Base-by-base conservation (phyloP, 805 yeast species). In the Naumovozyma castellii region DNA sequence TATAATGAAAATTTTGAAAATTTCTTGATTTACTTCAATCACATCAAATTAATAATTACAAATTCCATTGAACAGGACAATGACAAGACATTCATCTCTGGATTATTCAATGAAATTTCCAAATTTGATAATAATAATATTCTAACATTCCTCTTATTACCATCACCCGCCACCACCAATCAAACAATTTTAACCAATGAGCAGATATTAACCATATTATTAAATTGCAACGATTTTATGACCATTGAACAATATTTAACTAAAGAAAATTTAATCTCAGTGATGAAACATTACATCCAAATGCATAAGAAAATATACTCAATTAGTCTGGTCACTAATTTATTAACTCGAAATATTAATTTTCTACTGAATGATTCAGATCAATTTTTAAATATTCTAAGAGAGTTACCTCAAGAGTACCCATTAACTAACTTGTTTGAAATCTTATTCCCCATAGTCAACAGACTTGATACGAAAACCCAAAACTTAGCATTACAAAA, bases 211-310 rank as follows among this genome's bases (percentile, higher is more conserved):
- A n/a, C n/a, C 5, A 39, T 47, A 13, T 46, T 40, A 13, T 20
- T 53, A 35, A 34, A 48, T 9, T 46, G 44, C 38, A 53, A 53
- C 43, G 63, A 57, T 42, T 59, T 54, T 36, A 34, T 41, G 15
- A 45, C 45, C 8, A 43, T 59, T 6, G 61, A 59, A 30, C 32
- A 28, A 16, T 41, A 18, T 2, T 28, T 49, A 1, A 46, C 27
- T 5, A 29, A 40, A 10, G 42, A 36, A 2, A 50, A 48, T 18
- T 40, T 56, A 25, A 17, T 46, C 13, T 37, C 38, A 15, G 46
- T 57, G 4, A 37, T 57, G 9, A 35, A 35, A 5, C 50, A 48
- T 31, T 57, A 56, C 33, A 16, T 44, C 16, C n/a, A 38, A 1
- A 35, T 46, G 14, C 32, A 38, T 2, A 35, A 47, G 6, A 36